A percentile compares a stretch with the other conserved stretches of the same genome.
Conservation (phyloP, 352 stramenopile genomes). For the Phytophthora vignae region DNA sequence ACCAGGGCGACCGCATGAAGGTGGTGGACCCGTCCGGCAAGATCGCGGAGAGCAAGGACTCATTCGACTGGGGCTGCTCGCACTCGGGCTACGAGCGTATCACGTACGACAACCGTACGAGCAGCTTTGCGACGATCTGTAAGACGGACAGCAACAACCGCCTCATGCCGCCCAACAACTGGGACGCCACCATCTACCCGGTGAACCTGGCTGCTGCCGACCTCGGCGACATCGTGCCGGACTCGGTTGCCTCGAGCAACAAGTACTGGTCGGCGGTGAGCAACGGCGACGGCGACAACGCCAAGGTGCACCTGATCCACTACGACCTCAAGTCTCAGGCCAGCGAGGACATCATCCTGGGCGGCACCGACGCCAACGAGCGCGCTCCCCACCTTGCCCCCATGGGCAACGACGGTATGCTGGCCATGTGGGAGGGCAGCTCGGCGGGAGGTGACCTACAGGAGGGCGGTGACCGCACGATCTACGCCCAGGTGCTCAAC, state of each 20-base stretch:
- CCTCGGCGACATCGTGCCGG: constrained; percentile 57
- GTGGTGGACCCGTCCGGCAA: constrained; percentile 42
- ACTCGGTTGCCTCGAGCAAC: constrained; percentile 23
- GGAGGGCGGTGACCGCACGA: constrained; percentile 25
- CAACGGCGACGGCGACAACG: constrained; percentile 45
- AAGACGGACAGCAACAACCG: constrained; percentile 81
- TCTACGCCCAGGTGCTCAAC: constrained; percentile 56
- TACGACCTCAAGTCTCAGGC: constrained; percentile 31
- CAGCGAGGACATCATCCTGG: constrained; percentile 53
- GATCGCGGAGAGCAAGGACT: constrained; percentile 37
- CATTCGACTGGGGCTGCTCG: constrained; percentile 63
- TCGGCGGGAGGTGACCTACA: constrained; percentile 39
- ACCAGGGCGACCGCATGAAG: constrained; percentile 69
- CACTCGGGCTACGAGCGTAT: too few relatives aligned
- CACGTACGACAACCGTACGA: constrained; percentile 44
- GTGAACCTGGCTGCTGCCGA: constrained; percentile 55
- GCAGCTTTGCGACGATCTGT: constrained; percentile 60
- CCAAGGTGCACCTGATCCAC: constrained; percentile 58
- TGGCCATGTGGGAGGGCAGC: constrained; percentile 54
- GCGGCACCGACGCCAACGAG: constrained; percentile 50
- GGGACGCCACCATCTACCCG: constrained; percentile 61
- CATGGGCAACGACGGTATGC: constrained; percentile 43
- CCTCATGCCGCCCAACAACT: constrained; percentile 69
- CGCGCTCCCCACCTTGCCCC: constrained; percentile 52
- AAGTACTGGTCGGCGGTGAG: constrained; percentile 64